Evolutionary conservation across 2,329 filamentous ascomycete genomes (phyloP).

Genomic region (Trichoderma brevicompactum): DNA sequence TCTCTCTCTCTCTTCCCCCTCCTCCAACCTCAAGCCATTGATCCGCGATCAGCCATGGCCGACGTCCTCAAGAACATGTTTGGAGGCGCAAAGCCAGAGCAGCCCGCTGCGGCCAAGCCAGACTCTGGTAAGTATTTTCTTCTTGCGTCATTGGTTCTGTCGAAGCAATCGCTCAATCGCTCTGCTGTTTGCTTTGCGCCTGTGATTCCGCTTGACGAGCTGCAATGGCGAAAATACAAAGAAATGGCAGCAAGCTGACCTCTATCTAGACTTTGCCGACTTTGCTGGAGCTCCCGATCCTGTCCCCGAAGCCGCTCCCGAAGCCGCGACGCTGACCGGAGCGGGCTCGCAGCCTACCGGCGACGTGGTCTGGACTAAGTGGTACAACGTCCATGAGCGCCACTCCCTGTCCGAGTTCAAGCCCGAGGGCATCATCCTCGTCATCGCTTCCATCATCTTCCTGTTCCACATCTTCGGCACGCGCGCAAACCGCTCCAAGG

Average conservation of each 20-base stretch:
- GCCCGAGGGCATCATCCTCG: slow-evolving; percentile 81
- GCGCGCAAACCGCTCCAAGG: slow-evolving; percentile 77
- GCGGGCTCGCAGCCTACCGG: slow-evolving; percentile 51
- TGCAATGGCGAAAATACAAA: not conserved
- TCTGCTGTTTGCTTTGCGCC: not conserved
- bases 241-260: not conserved
- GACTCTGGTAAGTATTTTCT: slow-evolving; percentile 64
- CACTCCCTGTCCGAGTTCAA: slow-evolving; percentile 82
- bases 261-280: slow-evolving; percentile 80
- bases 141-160: not conserved
- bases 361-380: slow-evolving; percentile 77
- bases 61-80: slow-evolving; percentile 70
- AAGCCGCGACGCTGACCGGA: slow-evolving; percentile 52
- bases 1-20: slow-evolving; percentile 23
- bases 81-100: slow-evolving; percentile 63
- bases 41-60: slow-evolving; percentile 52
- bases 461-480: slow-evolving; percentile 81
- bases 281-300: slow-evolving; percentile 81
- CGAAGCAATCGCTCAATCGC: not conserved
- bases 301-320: slow-evolving; percentile 54
- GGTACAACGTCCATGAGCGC: slow-evolving; percentile 97
- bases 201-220: not conserved
- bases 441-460: slow-evolving; percentile 74
- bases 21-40: slow-evolving; percentile 33
- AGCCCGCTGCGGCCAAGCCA: slow-evolving; percentile 52